Evolutionary conservation across 1,284 basidiomycete species (phyloP).

Genomic region (Phlebopus sp.): DNA sequence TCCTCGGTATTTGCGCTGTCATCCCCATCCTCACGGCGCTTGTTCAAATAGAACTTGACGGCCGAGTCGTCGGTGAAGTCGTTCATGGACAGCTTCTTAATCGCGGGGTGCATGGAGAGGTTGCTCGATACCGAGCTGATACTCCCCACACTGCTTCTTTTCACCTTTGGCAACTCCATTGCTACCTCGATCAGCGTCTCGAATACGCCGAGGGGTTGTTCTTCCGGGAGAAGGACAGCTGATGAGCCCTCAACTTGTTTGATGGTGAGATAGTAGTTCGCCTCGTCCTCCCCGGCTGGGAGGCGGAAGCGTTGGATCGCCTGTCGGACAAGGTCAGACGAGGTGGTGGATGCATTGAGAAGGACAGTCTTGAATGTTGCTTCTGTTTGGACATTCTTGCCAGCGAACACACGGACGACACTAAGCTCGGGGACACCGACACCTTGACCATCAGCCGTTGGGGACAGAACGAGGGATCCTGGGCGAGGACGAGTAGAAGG

Average conservation of each 20-base stretch:
- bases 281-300: conserved; percentile 50
- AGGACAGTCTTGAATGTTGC: conserved; percentile 98
- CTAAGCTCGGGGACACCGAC: conserved; percentile 81
- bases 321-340: conserved; percentile 83
- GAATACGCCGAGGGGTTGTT: conserved; percentile 85
- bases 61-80: conserved; percentile 81
- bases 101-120: too few species aligned
- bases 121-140: conserved; percentile 62
- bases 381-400: conserved; percentile 82
- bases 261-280: conserved; percentile 86
- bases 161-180: conserved; percentile 29
- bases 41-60: conserved; percentile 94
- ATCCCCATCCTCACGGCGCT: conserved; percentile 40
- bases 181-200: conserved; percentile 78
- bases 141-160: conserved; percentile 59
- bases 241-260: conserved; percentile 54
- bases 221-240: conserved; percentile 38
- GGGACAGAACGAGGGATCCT: conserved; percentile 69
- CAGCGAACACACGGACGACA: conserved; percentile 94
- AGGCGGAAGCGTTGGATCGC: conserved; percentile 92
- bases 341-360: conserved; percentile 82
- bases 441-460: conserved; percentile 54
- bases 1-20: conserved; percentile 29
- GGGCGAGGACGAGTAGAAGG: conserved; percentile 57
- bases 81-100: too few species aligned